Evolutionary conservation across 495 filamentous ascomycete genomes (phyloP), one percentile per base, ranked within the genome.

Genomic region (Penicillium roqueforti): DNA sequence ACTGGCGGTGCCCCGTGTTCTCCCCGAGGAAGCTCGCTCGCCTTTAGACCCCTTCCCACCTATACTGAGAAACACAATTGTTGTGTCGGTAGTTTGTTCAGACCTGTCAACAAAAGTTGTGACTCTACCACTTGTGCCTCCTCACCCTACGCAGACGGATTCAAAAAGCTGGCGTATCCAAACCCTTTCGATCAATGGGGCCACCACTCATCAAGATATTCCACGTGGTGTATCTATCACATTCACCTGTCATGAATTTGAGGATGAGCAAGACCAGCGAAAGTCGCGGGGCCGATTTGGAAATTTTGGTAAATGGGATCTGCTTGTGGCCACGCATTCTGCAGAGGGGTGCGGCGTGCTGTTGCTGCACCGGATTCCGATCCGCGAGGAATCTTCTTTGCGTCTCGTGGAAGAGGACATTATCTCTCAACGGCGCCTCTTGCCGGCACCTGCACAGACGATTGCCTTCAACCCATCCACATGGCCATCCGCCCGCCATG

Each of bases 391-490:
- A 28, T 47, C 44, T 31, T 50, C 56, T 20, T 77, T 76, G 32
- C 57, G 62, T 8, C 49, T 81, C 10, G 47, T 66, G 3, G 62
- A 75, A 22, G 63, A 75, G 50, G 77, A 74, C 13, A 67, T 81
- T 25, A 72, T 81, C 40, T 80, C 86, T 3, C 85, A 85, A 63
- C 81, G 76, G 10, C 78, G 85, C 42, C 80, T 81, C 60, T 70
- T 95, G 13, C 77, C 84, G 0, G 76, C 81, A 10, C 86, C 86
- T 1, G 83, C 87, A 7, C 78, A 76, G 46, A 79, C 71, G 9
- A 81, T 95, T 48, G 71, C 81, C 1, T 96, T 96, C 70, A 93
- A 89, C 62, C 83, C 88, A 8, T 80, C 81, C 0, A 37, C 77
- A 63, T 76, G 77, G 70, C 65, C 87, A 60, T 64, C 86, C 69